Evolutionary conservation across 169 alveolate genomes (phyloP), one percentile per base, ranked within the genome.

Genomic region (Plasmodium blacklocki): DNA sequence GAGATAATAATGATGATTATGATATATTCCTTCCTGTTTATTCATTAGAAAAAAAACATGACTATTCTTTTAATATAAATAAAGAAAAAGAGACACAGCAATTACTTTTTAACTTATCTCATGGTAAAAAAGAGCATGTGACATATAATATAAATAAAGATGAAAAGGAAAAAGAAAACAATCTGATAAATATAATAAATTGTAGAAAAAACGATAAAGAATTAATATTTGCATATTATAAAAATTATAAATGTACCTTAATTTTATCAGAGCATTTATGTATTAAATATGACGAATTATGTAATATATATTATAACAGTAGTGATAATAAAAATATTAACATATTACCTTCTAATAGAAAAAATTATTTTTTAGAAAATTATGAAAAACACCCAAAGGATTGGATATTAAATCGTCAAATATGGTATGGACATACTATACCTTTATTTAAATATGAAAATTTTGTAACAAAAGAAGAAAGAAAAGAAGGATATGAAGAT

Each of bases 391-490:
- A 39, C 6, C 23, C 26, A 43, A 12, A 18, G 14, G 72, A 59
- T n/a, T 76, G 89, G 89, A 45, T 68, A 8, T 64, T 76, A 15
- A 76, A 43, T 39, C 15, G 89, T 5, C 89, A 76, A 12, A 70
- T 76, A 12, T 68, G 68, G 11, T 50, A 47, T 43, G 89, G 89
- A 0, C 89, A 76, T 14, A 52, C 49, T n/a, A 68, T 76, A 9
- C 89, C 89, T 4, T 23, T 76, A 15, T 76, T 32, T 64, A 76
- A 64, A 68, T 76, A 76, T 64, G 89, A 62, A 23, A n/a, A 47
- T 15, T 56, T 32, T 56, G 66, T 19, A n/a, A 29, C 45, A 56
- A 29, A 43, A 18, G n/a, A 54, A 14, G 47, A 23, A 71, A 14
- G 39, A 23, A n/a, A 54, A 14, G 47, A 23, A 71, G n/a, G 39